These are phyloP conservation scores for Neoboletus brunneissimus DNA, from an alignment of 768 basidiomycete genomes.

Conservation along the genomic window DNA sequence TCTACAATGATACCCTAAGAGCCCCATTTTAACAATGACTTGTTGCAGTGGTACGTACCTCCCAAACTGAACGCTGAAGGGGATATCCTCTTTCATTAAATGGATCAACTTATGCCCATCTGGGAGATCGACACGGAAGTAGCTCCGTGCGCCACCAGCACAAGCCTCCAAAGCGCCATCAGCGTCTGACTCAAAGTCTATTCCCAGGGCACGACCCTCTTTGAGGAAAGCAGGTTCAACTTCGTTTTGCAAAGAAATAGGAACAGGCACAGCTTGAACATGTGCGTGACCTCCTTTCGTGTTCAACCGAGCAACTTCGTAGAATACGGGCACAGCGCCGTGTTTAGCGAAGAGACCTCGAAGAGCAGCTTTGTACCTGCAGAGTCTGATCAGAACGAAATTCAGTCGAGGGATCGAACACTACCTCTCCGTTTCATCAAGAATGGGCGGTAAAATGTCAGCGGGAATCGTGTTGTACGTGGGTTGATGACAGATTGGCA, in stretches of 20 bases:
- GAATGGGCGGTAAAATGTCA: conserved; percentile 70
- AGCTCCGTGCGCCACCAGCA: conserved; percentile 58
- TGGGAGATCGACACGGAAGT: conserved; percentile 90
- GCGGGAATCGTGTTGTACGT: conserved; percentile 80
- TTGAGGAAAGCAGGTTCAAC: conserved; percentile 69
- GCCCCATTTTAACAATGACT: background rate
- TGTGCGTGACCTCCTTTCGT: conserved; percentile 94
- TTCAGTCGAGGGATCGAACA: conserved; percentile 12
- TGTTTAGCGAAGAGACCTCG: conserved; percentile 68
- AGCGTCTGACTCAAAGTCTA: conserved; percentile 73
- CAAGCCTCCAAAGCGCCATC: conserved; percentile 55
- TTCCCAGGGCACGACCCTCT: conserved; percentile 64
- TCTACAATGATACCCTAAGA: conserved; percentile 41
- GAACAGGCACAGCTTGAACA: conserved; percentile 81
- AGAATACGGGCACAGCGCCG: conserved; percentile 66
- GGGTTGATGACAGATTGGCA: conserved; percentile 91
- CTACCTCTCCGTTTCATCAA: conserved; percentile 78
- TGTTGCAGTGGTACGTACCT: conserved; percentile 48
- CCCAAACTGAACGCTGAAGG: conserved; percentile 92
- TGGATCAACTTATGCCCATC: conserved; percentile 85
- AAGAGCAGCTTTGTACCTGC: conserved; percentile 78
- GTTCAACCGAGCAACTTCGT: conserved; percentile 82
- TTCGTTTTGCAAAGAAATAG: conserved; percentile 54
- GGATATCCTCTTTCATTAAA: conserved; percentile 69
- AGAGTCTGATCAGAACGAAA: background rate